These are phyloP conservation scores for Gryganskiella cystojenkinii DNA, from an alignment of 192 early-diverging fungal genomes.

Conservation along the genomic window DNA sequence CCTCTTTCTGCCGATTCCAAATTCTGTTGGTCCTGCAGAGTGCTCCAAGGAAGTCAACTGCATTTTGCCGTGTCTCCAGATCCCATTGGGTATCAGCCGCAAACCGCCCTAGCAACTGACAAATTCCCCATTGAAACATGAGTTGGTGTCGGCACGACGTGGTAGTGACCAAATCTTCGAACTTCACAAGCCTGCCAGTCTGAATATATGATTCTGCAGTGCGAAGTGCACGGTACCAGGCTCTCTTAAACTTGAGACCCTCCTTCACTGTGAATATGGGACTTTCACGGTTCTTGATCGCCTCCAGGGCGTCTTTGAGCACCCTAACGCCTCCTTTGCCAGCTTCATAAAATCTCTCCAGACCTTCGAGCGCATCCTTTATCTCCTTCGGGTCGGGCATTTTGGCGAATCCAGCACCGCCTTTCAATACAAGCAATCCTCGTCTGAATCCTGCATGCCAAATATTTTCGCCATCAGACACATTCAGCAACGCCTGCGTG, in stretches of 20 bases:
- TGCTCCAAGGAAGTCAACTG: background rate
- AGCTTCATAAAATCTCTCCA: background rate
- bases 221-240: slow-evolving; percentile 8
- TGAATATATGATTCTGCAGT: slow-evolving; percentile 6
- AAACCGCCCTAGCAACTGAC: slow-evolving; percentile 2
- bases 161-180: slow-evolving; percentile 1
- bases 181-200: background rate
- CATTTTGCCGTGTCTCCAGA: background rate
- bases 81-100: slow-evolving; percentile 1
- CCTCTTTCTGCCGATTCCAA: background rate
- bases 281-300: background rate
- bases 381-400: background rate
- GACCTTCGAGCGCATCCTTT: slow-evolving; percentile 1
- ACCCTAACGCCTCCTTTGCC: background rate
- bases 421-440: background rate
- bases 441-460: slow-evolving; percentile 6
- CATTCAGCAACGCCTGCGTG: slow-evolving; percentile 2
- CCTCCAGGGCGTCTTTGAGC: slow-evolving; percentile 5
- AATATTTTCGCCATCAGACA: slow-evolving; percentile 1
- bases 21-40: background rate
- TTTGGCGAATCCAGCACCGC: slow-evolving; percentile 4
- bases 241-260: slow-evolving; percentile 8
- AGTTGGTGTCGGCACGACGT: background rate
- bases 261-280: slow-evolving; percentile 2
- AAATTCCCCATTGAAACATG: slow-evolving; percentile 3